Evolutionary conservation across 345 rosid genomes (phyloP).

Genomic region (Hypericum perforatum): DNA sequence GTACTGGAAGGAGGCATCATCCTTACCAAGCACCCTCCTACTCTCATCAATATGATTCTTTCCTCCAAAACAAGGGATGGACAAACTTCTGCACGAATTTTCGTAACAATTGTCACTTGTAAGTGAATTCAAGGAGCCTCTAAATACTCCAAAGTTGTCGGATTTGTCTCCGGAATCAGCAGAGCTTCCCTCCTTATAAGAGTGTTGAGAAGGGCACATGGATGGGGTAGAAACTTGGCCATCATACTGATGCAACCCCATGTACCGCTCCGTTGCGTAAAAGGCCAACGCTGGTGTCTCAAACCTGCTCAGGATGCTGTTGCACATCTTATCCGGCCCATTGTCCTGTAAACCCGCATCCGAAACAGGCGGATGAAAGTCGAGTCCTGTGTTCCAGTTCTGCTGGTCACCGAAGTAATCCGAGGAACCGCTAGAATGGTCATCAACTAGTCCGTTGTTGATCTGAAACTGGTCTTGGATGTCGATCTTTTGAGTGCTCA

Average conservation of each 20-base stretch:
- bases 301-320: slow-evolving; percentile 33
- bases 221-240: not conserved
- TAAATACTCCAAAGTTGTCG: slow-evolving; percentile 9
- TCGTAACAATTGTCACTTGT: slow-evolving; percentile 12
- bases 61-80: slow-evolving; percentile 7
- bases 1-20: slow-evolving; percentile 12
- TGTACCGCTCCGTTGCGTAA: slow-evolving; percentile 38
- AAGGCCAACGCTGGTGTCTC: slow-evolving; percentile 43
- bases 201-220: slow-evolving; percentile 11
- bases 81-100: slow-evolving; percentile 7
- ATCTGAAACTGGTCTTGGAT: slow-evolving; percentile 24
- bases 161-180: slow-evolving; percentile 13
- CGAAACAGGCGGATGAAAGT: slow-evolving; percentile 3
- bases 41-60: slow-evolving; percentile 8
- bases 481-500: slow-evolving; percentile 32
- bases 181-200: slow-evolving; percentile 13
- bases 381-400: slow-evolving; percentile 16
- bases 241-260: slow-evolving; percentile 40
- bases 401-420: slow-evolving; percentile 15
- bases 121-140: slow-evolving; percentile 18
- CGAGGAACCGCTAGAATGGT: slow-evolving; percentile 6
- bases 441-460: slow-evolving; percentile 18
- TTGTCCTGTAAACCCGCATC: slow-evolving; percentile 14
- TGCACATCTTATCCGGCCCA: slow-evolving; percentile 22
- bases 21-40: slow-evolving; percentile 7